Conservation (phyloP, 495 filamentous ascomycete species). For the Stereocaulon alpinum region DNA sequence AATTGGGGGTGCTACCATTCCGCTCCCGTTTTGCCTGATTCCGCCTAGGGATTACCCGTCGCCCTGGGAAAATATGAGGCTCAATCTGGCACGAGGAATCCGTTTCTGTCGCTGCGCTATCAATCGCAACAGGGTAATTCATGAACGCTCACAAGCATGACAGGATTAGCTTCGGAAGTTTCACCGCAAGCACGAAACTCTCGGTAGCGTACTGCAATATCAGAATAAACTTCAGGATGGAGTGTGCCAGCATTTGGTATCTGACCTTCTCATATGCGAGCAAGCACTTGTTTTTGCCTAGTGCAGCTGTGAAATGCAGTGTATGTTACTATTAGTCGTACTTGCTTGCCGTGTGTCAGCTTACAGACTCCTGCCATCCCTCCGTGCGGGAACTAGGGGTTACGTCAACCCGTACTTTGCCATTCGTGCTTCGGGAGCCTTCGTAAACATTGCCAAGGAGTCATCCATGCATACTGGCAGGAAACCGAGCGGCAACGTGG, state of each 20-base stretch:
- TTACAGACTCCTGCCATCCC: background rate
- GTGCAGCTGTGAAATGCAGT: background rate
- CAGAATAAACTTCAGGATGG: background rate
- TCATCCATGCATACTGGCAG: no score
- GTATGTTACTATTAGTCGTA: background rate
- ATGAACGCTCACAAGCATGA: background rate
- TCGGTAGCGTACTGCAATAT: conserved; percentile 4
- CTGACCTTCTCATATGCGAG: background rate
- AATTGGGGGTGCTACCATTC: background rate
- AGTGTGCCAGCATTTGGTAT: background rate
- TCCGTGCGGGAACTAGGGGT: background rate
- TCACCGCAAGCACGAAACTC: conserved; percentile 5
- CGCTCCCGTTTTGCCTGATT: background rate
- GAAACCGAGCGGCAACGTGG: no score
- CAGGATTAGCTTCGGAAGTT: conserved; percentile 3
- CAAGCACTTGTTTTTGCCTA: background rate
- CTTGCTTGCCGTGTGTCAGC: background rate
- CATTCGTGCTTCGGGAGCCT: background rate
- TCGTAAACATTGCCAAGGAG: background rate
- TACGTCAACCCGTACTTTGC: background rate
- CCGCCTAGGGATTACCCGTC: background rate
- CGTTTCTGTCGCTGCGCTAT: background rate
- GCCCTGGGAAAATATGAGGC: background rate
- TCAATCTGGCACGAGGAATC: background rate
- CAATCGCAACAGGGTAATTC: background rate